Evolutionary conservation across 495 filamentous ascomycete species (phyloP), one percentile per base, ranked within the genome.

Genomic region (Zalerion maritima): DNA sequence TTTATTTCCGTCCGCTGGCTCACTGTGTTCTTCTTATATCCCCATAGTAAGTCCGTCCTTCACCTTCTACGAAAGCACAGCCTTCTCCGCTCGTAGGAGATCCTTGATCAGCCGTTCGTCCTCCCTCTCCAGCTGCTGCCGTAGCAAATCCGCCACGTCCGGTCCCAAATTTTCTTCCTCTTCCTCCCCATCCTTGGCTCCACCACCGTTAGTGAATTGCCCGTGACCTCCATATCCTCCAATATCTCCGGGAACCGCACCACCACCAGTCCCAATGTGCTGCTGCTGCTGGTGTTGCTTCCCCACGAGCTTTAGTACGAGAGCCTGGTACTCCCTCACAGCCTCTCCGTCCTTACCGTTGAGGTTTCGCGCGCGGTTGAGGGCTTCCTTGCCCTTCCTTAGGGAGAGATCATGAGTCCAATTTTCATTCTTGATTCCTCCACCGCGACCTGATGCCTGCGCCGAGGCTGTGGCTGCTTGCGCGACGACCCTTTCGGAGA

Each of bases 251-350:
- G n/a, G n/a, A n/a, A n/a, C 24, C 39, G 23, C 4, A 52, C 52
- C 20, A 31, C 7, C 7, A 25, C 26, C 8, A 38, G 38, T 3
- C 21, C 33, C 10, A n/a, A 14, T n/a, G 18, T 18, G 17, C 29
- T 23, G 9, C 18, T 16, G 16, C 6, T 28, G 9, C 18, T 26
- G 17, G 13, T 28, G 14, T 24, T 36, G 17, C 19, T 35, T 21
- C 6, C 25, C 24, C 14, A 65, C 31, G 14, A 63, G 36, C 26
- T 52, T 47, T 18, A 55, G 43, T 35, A 55, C 50, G 34, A 46
- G 48, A 32, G 53, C 55, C 31, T 41, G 58, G 41, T 43, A 71
- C 58, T 61, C 64, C 32, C 43, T 52, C 36, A 64, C 52, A 31
- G 20, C 58, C 24, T 65, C 57, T 14, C 58, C 60, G 14, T 40